These are phyloP conservation scores for Suhomyces xylopsoci DNA, from an alignment of 805 yeast species.

Conservation along the genomic window DNA sequence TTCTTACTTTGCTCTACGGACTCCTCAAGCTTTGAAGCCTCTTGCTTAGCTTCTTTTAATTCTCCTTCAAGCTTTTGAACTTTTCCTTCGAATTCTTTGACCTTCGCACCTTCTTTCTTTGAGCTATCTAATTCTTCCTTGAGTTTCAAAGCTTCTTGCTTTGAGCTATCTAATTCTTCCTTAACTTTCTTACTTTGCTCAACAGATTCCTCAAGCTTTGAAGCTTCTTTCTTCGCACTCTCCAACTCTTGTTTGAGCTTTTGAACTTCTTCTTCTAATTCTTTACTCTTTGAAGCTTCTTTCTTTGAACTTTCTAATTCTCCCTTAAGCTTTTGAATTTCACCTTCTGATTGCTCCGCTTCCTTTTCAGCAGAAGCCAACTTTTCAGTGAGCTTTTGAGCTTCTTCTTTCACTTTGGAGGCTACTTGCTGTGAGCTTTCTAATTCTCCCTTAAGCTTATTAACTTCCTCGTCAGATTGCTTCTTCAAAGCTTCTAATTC, in stretches of 20 bases:
- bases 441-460: background rate
- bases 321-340: background rate
- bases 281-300: background rate
- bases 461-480: background rate
- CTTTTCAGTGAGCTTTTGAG: background rate
- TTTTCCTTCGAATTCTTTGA: background rate
- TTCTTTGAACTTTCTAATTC: background rate
- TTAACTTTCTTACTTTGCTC: background rate
- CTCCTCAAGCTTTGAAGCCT: background rate
- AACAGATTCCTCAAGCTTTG: background rate
- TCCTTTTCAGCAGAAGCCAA: background rate
- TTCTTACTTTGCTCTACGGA: too few species aligned
- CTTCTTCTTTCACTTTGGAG: background rate
- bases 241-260: background rate
- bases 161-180: background rate
- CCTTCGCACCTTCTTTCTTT: background rate
- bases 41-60: background rate
- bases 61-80: background rate
- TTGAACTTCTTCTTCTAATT: background rate
- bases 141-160: background rate
- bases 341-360: background rate
- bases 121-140: background rate
- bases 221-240: background rate
- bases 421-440: conserved; percentile 5
- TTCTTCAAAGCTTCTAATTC: background rate